Base-by-base conservation (phyloP, 2,329 filamentous ascomycete genomes). In the Boeremia exigua region DNA sequence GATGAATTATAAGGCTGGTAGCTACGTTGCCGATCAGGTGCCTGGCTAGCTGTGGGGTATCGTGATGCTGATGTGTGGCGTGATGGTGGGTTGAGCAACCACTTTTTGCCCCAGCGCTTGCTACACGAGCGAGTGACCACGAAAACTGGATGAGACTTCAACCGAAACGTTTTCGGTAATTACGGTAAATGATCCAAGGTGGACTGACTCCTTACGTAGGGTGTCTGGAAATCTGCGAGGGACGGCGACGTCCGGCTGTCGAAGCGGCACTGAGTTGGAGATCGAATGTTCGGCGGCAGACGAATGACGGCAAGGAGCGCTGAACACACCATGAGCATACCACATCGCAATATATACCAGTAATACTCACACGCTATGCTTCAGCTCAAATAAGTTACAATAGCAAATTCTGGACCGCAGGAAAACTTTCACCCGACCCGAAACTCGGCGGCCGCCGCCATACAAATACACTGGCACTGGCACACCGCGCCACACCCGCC, bases 81-180 rank as follows among this genome's bases (percentile, higher is more conserved):
- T 72, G 69, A 72, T 68, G 59, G 53, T 70, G 61, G 65, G 62
- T 59, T 70, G 68, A 71, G 54, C 52, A 9, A 27, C n/a, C 5
- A 17, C 19, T 33, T 29, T 34, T 17, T 37, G 32, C 47, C 29
- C 53, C 44, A 43, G 36, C 30, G 50, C 47, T 40, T 42, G 58
- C 60, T 68, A 56, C 53, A 56, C 67, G 58, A 60, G 61, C 59
- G 60, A 65, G 63, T 58, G 60, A 58, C 59, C 55, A 48, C 60
- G 46, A 54, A 52, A 43, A 50, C 34, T 57, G 63, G 65, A 56
- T 64, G 58, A 68, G 48, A 25, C 17, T 48, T 64, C 48, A 64
- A 55, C 65, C 65, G 60, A 57, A 38, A 48, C 28, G 56, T 59
- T 48, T 61, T 57, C 57, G 52, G 45, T 33, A 12, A 7, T 27